Conservation (phyloP, 2,329 filamentous ascomycete genomes). For the Trichoderma sp. region DNA sequence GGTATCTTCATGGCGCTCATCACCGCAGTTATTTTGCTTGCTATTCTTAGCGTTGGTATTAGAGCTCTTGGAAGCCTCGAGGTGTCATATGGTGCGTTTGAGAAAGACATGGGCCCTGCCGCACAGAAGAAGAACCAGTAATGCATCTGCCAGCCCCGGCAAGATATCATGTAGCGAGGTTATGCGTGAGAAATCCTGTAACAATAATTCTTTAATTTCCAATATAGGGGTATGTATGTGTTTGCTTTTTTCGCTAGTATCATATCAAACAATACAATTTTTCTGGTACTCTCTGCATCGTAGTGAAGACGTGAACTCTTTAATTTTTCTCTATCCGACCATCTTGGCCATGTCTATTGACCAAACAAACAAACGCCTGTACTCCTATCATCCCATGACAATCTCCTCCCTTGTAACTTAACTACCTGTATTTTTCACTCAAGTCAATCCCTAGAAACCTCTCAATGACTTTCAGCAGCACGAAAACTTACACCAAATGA, state of each 20-base stretch:
- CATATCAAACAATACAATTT: background rate
- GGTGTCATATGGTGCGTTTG: slow-evolving; percentile 91
- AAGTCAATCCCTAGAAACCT: background rate
- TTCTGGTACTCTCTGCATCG: background rate
- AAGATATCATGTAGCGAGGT: background rate
- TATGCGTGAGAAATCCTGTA: slow-evolving; percentile 21
- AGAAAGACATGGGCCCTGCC: slow-evolving; percentile 89
- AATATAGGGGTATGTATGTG: slow-evolving; percentile 1
- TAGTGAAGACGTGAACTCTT: background rate
- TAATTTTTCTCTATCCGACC: background rate
- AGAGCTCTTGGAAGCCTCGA: slow-evolving; percentile 75
- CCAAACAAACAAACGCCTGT: slow-evolving; percentile 13
- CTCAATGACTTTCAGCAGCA: background rate
- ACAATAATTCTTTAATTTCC: slow-evolving; percentile 2
- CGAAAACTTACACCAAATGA: slow-evolving; percentile 66
- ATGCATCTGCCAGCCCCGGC: slow-evolving; percentile 14
- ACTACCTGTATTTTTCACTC: background rate
- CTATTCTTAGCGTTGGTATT: slow-evolving; percentile 77
- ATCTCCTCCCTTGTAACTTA: background rate
- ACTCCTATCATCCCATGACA: background rate
- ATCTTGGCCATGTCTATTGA: background rate
- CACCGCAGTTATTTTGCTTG: slow-evolving; percentile 66
- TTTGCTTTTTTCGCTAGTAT: background rate
- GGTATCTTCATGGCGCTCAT: slow-evolving; percentile 87
- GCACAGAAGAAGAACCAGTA: slow-evolving; percentile 72